These are phyloP conservation scores for Westerdykella sp. DNA, from an alignment of 2,329 filamentous ascomycete species.

Conservation along the genomic window DNA sequence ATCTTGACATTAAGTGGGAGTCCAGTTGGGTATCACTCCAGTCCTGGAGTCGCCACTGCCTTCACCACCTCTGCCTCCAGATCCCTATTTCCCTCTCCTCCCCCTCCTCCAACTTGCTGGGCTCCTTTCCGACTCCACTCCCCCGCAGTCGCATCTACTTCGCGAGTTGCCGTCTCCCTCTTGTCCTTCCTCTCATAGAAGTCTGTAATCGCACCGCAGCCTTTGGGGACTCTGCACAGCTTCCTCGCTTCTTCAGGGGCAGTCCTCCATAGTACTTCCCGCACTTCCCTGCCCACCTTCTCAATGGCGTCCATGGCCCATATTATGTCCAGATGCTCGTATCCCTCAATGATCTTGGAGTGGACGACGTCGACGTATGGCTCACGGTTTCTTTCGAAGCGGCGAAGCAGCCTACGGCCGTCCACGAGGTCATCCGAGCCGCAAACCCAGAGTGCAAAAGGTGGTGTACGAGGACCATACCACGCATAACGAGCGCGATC, in stretches of 20 bases:
- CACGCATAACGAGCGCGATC: slow-evolving; percentile 54
- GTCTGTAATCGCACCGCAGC: slow-evolving; percentile 48
- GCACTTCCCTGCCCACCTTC: slow-evolving; percentile 73
- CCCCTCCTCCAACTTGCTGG: slow-evolving; percentile 22
- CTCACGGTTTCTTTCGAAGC: slow-evolving; percentile 71
- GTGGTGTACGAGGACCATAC: slow-evolving; percentile 75
- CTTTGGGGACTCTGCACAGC: slow-evolving; percentile 57
- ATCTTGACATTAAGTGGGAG: no score
- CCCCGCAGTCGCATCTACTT: slow-evolving; percentile 23
- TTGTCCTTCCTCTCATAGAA: slow-evolving; percentile 19
- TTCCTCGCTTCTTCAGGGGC: slow-evolving; percentile 50
- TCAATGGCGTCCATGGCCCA: slow-evolving; percentile 89
- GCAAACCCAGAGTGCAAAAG: slow-evolving; percentile 82
- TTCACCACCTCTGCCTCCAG: slow-evolving; percentile 4
- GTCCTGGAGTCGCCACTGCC: not conserved
- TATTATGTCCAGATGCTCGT: slow-evolving; percentile 90
- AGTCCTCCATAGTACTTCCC: slow-evolving; percentile 79
- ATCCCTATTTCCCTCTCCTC: slow-evolving; percentile 18
- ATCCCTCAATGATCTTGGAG: slow-evolving; percentile 69
- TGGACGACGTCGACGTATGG: slow-evolving; percentile 77
- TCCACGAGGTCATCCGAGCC: slow-evolving; percentile 82
- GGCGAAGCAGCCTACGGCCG: slow-evolving; percentile 63
- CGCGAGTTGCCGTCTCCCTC: slow-evolving; percentile 15
- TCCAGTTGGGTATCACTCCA: no score
- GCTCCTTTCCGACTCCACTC: slow-evolving; percentile 28